These are phyloP conservation scores for Teratosphaeria gauchensis DNA, from an alignment of 2,329 filamentous ascomycete genomes.

Conservation along the genomic window DNA sequence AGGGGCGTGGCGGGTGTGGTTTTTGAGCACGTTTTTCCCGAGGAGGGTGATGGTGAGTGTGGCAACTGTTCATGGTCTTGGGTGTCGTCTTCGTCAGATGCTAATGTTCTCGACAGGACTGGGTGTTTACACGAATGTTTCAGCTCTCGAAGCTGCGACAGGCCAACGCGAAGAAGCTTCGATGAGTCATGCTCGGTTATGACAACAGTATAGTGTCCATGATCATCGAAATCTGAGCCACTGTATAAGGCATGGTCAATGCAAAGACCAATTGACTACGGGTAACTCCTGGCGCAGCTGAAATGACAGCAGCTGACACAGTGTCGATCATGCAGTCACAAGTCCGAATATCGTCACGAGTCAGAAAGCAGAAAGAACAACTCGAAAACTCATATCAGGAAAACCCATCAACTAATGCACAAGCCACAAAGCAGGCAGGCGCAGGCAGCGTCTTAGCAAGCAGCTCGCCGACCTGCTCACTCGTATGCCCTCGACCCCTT, in stretches of 20 bases:
- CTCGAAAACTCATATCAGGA: not conserved
- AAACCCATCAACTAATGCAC: not conserved
- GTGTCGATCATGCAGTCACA: no score
- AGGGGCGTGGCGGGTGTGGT: conserved; percentile 41
- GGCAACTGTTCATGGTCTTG: not conserved
- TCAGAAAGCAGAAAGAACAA: not conserved
- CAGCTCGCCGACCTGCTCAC: not conserved
- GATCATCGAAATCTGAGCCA: no score
- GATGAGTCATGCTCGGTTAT: conserved; percentile 20
- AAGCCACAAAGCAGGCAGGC: not conserved
- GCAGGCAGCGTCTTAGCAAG: not conserved
- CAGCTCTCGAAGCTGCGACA: conserved; percentile 37
- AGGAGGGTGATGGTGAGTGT: conserved; percentile 25
- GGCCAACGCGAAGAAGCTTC: conserved; percentile 19
- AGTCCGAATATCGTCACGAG: no score
- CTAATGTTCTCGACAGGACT: conserved; percentile 22
- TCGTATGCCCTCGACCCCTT: not conserved
- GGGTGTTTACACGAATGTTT: conserved; percentile 43
- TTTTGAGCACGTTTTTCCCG: conserved; percentile 39
- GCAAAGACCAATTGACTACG: no score
- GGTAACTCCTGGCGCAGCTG: no score
- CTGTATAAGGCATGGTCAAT: no score
- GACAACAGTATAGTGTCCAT: not conserved
- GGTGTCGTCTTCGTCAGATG: no score
- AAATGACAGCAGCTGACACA: no score